phyloP scores from a whole-genome alignment of 768 basidiomycete species.

The Lentinula guzmanii region DNA sequence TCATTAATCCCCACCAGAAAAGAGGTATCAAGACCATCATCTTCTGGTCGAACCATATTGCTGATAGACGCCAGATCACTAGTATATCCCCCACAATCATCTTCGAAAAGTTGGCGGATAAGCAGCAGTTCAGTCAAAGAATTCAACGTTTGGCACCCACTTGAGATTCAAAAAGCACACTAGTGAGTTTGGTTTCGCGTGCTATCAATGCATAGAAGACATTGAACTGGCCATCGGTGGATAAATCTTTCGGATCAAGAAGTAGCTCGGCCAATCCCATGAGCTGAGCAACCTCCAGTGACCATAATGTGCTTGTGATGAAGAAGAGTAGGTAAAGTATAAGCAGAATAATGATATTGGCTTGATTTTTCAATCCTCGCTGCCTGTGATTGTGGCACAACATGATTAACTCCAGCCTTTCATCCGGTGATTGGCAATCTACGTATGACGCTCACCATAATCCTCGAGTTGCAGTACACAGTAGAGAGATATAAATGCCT shows the following conservation, averaged over 20 bases:
- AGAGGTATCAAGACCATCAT: background rate
- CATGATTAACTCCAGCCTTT: too few species aligned
- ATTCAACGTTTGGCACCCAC: background rate
- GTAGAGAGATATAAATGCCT: background rate
- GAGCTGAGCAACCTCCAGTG: background rate
- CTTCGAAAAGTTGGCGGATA: background rate
- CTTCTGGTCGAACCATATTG: background rate
- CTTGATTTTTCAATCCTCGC: background rate
- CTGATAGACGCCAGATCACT: constrained; percentile 1
- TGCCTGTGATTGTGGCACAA: background rate
- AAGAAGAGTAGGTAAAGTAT: background rate
- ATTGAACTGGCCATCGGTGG: background rate
- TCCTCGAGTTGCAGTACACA: background rate
- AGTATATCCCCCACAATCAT: constrained; percentile 1
- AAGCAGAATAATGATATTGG: background rate
- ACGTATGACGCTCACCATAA: background rate
- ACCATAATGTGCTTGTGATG: background rate
- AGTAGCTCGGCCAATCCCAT: background rate
- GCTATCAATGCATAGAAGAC: background rate
- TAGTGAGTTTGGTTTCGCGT: background rate
- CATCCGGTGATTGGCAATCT: background rate
- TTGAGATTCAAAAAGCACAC: constrained; percentile 2
- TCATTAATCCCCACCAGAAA: constrained; percentile 1
- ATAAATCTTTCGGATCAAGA: background rate
- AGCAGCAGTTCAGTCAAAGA: background rate